Evolutionary conservation across 2,329 filamentous ascomycete species (phyloP), one percentile per base, ranked within the genome.

Genomic region (Cercospora sp.): DNA sequence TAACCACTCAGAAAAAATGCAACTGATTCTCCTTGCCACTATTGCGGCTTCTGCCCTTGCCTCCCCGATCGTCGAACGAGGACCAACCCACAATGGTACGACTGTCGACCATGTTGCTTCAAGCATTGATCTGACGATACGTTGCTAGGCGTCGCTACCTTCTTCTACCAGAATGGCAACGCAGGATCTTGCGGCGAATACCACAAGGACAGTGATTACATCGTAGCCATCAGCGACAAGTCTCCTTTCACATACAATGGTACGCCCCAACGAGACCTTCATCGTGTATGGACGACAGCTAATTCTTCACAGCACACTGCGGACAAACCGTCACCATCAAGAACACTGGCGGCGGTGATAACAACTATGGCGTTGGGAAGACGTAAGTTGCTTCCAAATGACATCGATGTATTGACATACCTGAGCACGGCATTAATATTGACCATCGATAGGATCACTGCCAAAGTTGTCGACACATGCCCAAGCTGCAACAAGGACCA

Each of bases 261-360:
- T 66, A 28, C 4, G 7, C 24, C 8, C 6, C 24, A 8, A 6
- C 24, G 24, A 24, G 24, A 24, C 24, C 24, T 24, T 24, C 24
- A 24, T 24, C 24, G 24, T 24, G 24, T 24, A 24, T 24, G 24
- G 24, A 24, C 24, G 24, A 24, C 24, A 24, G 24, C 24, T 24
- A 24, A 24, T 24, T 24, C 24, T 24, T 24, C 24, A 18, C 12
- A 66, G 65, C 65, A 24, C 65, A 63, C 65, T 66, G 65, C 59
- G 65, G 65, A 51, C 65, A 66, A 32, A 66, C 65, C 24, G 65
- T 66, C 18, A 66, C 65, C 18, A 63, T 66, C 51, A 66, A 62
- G 58, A 66, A 66, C 59, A 63, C 32, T 21, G 65, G 65, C 4
- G 65, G 64, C 18, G 64, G 65, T 7, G 37, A 63, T 9, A 57